These are phyloP conservation scores for Saccharomyces hybrid DNA, from an alignment of 1,139 yeast species.

Conservation along the genomic window DNA sequence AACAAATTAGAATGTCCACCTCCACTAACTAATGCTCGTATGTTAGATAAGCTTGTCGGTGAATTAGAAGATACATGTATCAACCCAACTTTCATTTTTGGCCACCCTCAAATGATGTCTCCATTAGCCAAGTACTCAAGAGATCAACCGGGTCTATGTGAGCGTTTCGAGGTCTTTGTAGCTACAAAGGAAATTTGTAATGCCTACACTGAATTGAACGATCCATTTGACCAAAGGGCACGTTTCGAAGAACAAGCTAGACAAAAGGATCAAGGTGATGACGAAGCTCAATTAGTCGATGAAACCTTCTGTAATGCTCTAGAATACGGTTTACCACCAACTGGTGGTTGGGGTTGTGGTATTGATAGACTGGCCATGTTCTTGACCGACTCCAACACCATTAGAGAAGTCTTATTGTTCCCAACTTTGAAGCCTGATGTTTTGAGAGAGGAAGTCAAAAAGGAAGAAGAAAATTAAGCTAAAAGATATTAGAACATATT, in stretches of 20 bases:
- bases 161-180: constrained; percentile 96
- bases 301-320: constrained; percentile 96
- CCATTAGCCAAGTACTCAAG: constrained; percentile 97
- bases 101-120: constrained; percentile 99
- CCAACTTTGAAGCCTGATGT: constrained; percentile 96
- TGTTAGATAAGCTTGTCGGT: constrained; percentile 97
- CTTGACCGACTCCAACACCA: constrained; percentile 91
- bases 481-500: background rate
- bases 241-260: constrained; percentile 98
- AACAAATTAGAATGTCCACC: constrained; percentile 89
- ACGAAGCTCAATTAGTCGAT: constrained; percentile 94
- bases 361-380: constrained; percentile 98
- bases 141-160: constrained; percentile 88
- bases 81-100: constrained; percentile 96
- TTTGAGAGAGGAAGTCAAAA: constrained; percentile 30
- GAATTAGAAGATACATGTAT: constrained; percentile 88
- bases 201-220: constrained; percentile 98
- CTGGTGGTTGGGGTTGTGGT: constrained; percentile 99
- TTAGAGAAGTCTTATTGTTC: constrained; percentile 95
- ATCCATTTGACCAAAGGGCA: constrained; percentile 95
- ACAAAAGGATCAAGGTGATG: constrained; percentile 98
- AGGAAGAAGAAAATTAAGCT: constrained; percentile 13
- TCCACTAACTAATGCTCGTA: constrained; percentile 95
- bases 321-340: constrained; percentile 98
- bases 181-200: constrained; percentile 98